phyloP scores from a whole-genome alignment of 768 basidiomycete genomes.

The Kwoniella pini region DNA sequence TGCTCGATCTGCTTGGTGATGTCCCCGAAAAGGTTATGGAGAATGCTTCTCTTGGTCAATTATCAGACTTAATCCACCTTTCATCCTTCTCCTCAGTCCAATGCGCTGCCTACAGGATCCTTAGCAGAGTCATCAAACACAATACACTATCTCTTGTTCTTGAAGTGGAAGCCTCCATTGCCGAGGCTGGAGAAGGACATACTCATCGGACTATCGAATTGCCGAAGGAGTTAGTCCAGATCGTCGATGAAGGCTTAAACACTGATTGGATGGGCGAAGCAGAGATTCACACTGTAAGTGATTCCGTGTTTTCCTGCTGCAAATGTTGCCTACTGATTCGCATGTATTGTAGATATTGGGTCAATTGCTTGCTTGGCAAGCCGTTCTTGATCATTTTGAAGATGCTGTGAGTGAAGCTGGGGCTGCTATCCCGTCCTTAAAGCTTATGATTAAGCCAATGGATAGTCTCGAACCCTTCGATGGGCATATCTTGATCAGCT shows the following conservation, averaged over 20 bases:
- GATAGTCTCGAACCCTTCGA: slow-evolving; percentile 82
- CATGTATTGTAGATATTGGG: slow-evolving; percentile 29
- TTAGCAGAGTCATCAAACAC: slow-evolving; percentile 69
- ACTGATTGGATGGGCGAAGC: slow-evolving; percentile 34
- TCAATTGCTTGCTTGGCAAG: slow-evolving; percentile 79
- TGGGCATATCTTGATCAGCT: slow-evolving; percentile 84
- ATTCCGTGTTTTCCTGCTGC: neutral
- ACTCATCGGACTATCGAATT: slow-evolving; percentile 58
- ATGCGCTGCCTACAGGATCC: slow-evolving; percentile 72
- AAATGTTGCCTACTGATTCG: neutral
- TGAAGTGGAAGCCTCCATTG: slow-evolving; percentile 66
- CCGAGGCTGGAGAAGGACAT: slow-evolving; percentile 65
- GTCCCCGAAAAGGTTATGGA: slow-evolving; percentile 63
- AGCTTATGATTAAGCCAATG: neutral
- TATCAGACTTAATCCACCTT: slow-evolving; percentile 70
- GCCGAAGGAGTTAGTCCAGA: slow-evolving; percentile 67
- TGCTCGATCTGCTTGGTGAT: slow-evolving; percentile 69
- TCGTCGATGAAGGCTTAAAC: slow-evolving; percentile 60
- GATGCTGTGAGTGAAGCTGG: slow-evolving; percentile 81
- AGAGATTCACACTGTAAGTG: slow-evolving; percentile 13
- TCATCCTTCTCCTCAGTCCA: slow-evolving; percentile 70
- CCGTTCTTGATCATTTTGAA: slow-evolving; percentile 78
- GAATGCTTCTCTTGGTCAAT: slow-evolving; percentile 66
- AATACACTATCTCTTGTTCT: slow-evolving; percentile 81
- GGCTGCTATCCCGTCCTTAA: neutral